Evolutionary conservation across 257 asterid species (phyloP).

Genomic region (Penstemon barbatus): DNA sequence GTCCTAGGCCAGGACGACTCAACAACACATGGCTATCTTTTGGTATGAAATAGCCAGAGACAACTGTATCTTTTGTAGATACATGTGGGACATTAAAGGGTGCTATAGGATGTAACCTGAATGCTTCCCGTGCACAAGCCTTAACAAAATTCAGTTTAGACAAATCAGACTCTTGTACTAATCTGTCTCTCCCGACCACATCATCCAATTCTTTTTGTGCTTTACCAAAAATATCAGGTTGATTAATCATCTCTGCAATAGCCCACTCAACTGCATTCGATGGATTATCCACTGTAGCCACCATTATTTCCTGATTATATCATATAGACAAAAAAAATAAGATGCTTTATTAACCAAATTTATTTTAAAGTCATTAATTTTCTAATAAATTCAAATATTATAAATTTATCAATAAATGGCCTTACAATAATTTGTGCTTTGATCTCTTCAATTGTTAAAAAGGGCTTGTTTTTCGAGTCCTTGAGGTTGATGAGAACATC

Average conservation of each 20-base stretch:
- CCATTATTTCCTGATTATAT: slow-evolving; percentile 21
- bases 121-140: slow-evolving; percentile 23
- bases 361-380: no score
- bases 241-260: slow-evolving; percentile 23
- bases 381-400: no score
- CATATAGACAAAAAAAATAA: no score
- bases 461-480: neutral
- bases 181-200: slow-evolving; percentile 18
- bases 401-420: no score
- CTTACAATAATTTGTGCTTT: slow-evolving; percentile 22
- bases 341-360: no score
- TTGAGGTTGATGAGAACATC: slow-evolving; percentile 22
- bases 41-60: slow-evolving; percentile 20
- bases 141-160: slow-evolving; percentile 7
- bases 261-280: slow-evolving; percentile 25
- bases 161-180: slow-evolving; percentile 23
- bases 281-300: slow-evolving; percentile 24
- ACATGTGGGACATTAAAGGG: slow-evolving; percentile 17
- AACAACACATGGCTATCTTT: slow-evolving; percentile 22
- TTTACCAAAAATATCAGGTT: neutral
- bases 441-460: slow-evolving; percentile 20
- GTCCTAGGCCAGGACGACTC: slow-evolving; percentile 20
- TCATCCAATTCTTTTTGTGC: slow-evolving; percentile 7
- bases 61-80: neutral
- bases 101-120: slow-evolving; percentile 18